A percentile compares a stretch with the other conserved stretches of the same genome.
phyloP scores from a whole-genome alignment of 352 stramenopile genomes.

The Phytophthora sp. region DNA sequence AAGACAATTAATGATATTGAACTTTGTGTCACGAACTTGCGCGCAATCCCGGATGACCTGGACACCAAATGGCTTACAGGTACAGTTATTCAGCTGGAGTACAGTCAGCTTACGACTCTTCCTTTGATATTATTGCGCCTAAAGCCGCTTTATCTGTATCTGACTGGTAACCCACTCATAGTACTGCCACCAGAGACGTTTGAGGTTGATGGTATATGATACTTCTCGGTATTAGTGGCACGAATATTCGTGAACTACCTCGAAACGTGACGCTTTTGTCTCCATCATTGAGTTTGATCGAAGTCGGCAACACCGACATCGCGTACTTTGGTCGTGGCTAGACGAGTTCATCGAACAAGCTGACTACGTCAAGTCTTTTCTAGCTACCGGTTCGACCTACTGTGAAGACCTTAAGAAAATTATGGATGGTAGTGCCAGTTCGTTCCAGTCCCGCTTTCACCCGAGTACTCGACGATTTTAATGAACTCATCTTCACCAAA shows the following conservation, averaged over 20 bases:
- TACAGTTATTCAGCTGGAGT: neutral
- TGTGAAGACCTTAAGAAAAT: neutral
- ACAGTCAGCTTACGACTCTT: neutral
- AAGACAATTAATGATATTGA: too few relatives aligned
- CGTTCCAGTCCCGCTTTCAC: neutral
- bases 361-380: neutral
- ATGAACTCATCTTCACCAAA: neutral
- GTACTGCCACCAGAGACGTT: neutral
- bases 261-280: neutral
- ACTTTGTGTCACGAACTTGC: neutral
- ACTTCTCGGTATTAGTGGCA: neutral
- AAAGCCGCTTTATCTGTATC: neutral
- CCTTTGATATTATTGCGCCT: neutral
- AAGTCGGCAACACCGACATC: neutral
- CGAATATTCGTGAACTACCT: neutral
- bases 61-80: neutral
- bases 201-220: neutral
- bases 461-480: neutral
- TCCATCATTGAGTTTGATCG: neutral
- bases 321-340: neutral
- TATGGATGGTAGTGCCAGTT: neutral
- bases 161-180: neutral
- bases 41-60: neutral
- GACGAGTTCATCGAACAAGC: neutral
- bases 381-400: neutral